Conservation (phyloP, 75 land plant species). For the Cunninghamia lanceolata region DNA sequence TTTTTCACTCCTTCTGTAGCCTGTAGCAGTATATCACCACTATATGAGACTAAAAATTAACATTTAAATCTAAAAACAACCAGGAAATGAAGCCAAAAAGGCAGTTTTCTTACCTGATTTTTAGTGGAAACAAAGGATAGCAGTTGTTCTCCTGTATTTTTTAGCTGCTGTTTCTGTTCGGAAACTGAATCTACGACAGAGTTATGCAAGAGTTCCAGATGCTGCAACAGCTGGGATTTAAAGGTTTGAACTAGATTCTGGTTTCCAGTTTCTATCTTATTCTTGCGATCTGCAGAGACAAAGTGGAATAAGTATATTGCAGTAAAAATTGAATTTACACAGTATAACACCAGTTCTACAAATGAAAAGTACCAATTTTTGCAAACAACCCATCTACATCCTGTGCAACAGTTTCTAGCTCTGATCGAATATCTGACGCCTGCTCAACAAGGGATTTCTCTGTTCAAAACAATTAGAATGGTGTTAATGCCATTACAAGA, state of each 20-base stretch:
- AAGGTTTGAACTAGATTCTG: constrained; percentile 35
- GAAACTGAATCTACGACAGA: constrained; percentile 24
- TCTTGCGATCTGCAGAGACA: constrained; percentile 27
- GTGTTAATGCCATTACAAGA: background rate
- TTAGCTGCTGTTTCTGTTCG: constrained; percentile 36
- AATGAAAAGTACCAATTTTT: constrained; percentile 31
- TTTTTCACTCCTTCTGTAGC: constrained; percentile 29
- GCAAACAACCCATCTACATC: constrained; percentile 39
- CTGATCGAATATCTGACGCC: constrained; percentile 29
- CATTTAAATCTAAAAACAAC: background rate
- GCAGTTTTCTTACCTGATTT: constrained; percentile 23
- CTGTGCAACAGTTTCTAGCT: constrained; percentile 31
- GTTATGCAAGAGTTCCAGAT: constrained; percentile 20
- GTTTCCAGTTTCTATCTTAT: constrained; percentile 34
- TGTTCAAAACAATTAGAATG: constrained; percentile 10
- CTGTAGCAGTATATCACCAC: constrained; percentile 12
- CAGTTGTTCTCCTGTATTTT: constrained; percentile 27
- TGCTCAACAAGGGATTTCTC: constrained; percentile 34
- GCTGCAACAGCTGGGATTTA: constrained; percentile 26
- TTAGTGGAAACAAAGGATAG: constrained; percentile 26
- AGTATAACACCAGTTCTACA: background rate
- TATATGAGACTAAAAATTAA: background rate
- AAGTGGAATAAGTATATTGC: background rate
- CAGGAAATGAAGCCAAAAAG: background rate
- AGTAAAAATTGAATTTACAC: background rate